Percentiles rank a stretch among this genome's conserved stretches.
Evolutionary conservation across 495 filamentous ascomycete genomes (phyloP).

Genomic region (Tuber indicum): DNA sequence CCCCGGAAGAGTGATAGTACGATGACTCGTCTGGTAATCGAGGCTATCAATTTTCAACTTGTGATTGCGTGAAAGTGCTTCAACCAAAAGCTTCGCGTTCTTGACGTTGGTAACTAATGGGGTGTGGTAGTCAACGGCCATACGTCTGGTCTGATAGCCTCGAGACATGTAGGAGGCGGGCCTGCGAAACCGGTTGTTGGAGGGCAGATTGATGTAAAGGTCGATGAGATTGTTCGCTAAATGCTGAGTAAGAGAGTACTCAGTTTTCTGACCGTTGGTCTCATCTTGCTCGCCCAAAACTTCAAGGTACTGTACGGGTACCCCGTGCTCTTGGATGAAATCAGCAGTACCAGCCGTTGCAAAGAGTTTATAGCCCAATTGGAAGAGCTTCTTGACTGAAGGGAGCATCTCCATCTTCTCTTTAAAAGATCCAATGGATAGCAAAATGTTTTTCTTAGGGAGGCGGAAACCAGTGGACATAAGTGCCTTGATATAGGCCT

Average conservation of each 20-base stretch:
- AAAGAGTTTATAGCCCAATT: slow-evolving; percentile 87
- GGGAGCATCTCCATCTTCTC: slow-evolving; percentile 97
- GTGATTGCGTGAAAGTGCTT: slow-evolving; percentile 84
- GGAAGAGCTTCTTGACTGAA: slow-evolving; percentile 77
- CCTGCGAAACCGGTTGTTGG: slow-evolving; percentile 90
- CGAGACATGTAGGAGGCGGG: slow-evolving; percentile 98
- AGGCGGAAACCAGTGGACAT: slow-evolving; percentile 93
- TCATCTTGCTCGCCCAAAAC: slow-evolving; percentile 58
- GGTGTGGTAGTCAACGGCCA: slow-evolving; percentile 98
- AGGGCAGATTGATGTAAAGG: slow-evolving; percentile 96
- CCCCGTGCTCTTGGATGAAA: slow-evolving; percentile 83
- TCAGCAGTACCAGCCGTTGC: slow-evolving; percentile 94
- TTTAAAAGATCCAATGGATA: slow-evolving; percentile 95
- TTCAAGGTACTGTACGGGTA: slow-evolving; percentile 87
- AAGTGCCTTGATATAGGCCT: slow-evolving; percentile 92
- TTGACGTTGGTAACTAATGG: slow-evolving; percentile 98
- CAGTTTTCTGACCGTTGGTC: slow-evolving; percentile 76
- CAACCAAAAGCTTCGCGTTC: slow-evolving; percentile 94
- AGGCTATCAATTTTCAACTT: slow-evolving; percentile 70
- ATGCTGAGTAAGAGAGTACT: slow-evolving; percentile 93
- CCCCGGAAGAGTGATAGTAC: slow-evolving; percentile 66
- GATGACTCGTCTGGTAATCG: slow-evolving; percentile 85
- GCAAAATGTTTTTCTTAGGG: slow-evolving; percentile 88
- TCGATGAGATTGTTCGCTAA: slow-evolving; percentile 95
- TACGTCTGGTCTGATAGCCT: slow-evolving; percentile 87